Conservation (phyloP, 2,329 filamentous ascomycete species). For the Cercospora zeae-maydis region DNA sequence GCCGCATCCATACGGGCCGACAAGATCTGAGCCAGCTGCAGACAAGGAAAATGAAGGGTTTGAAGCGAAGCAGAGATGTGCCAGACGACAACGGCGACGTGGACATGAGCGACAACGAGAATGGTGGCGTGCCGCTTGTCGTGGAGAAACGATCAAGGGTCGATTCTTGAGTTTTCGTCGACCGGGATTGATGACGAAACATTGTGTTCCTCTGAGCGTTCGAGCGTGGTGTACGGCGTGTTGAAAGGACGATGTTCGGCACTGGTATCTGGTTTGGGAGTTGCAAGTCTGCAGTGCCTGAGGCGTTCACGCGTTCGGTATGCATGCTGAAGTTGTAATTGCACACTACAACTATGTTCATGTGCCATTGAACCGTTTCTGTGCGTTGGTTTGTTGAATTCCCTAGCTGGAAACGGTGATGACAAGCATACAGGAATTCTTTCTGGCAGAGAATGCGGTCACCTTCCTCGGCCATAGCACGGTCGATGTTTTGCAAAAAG, state of each 20-base stretch:
- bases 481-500: too few species aligned
- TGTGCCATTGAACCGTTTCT: too few species aligned
- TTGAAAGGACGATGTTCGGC: neutral
- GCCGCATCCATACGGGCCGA: conserved; percentile 83
- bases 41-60: conserved; percentile 98
- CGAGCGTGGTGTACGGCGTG: neutral
- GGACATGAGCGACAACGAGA: conserved; percentile 41
- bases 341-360: too few species aligned
- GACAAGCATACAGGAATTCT: too few species aligned
- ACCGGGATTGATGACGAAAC: neutral
- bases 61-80: conserved; percentile 75
- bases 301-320: neutral
- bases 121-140: conserved; percentile 20
- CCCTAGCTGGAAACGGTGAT: too few species aligned
- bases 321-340: too few species aligned
- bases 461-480: too few species aligned
- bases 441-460: too few species aligned
- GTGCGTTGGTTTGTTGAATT: too few species aligned
- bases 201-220: neutral
- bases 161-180: conserved; percentile 15
- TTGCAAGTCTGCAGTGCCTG: neutral
- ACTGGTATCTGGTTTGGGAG: neutral
- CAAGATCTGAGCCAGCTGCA: conserved; percentile 85
- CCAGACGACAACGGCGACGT: conserved; percentile 56
- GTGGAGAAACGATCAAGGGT: conserved; percentile 29